These are phyloP conservation scores for Periconia sp. DNA, from an alignment of 2,329 filamentous ascomycete species.

Conservation along the genomic window DNA sequence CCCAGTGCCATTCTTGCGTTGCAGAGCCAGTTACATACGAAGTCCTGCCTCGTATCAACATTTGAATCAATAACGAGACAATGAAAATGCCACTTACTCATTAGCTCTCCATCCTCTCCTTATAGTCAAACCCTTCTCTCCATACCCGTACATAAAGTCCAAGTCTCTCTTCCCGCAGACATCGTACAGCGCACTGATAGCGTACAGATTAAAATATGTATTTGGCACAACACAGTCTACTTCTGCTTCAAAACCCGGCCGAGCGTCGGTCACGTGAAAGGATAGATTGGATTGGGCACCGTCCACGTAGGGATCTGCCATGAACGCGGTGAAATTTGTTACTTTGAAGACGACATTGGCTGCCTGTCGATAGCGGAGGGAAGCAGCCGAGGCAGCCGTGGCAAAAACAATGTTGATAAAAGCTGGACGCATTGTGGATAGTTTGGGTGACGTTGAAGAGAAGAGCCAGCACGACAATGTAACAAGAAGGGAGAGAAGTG, in stretches of 20 bases:
- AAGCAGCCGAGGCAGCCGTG: neutral
- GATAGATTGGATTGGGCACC: conserved; percentile 17
- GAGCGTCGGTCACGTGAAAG: conserved; percentile 17
- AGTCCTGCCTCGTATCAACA: conserved; percentile 6
- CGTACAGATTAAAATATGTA: conserved; percentile 21
- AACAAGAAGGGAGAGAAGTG: no score
- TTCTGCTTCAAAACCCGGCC: conserved; percentile 5
- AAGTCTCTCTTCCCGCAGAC: conserved; percentile 7
- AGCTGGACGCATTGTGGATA: no score
- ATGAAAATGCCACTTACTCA: conserved; percentile 9
- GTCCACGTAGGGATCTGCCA: conserved; percentile 16
- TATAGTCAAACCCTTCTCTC: conserved; percentile 9
- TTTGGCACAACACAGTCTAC: conserved; percentile 14
- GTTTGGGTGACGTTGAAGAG: no score
- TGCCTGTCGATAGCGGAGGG: conserved; percentile 5
- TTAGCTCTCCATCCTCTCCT: conserved; percentile 13
- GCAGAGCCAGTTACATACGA: conserved; percentile 11
- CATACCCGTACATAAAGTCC: conserved; percentile 13
- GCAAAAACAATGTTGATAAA: neutral
- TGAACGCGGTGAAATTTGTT: conserved; percentile 18
- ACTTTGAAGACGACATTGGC: conserved; percentile 9
- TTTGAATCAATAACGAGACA: neutral
- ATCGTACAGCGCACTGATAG: conserved; percentile 20
- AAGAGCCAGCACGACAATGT: no score
- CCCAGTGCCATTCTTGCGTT: conserved; percentile 14